Evolutionary conservation across 2,329 filamentous ascomycete species (phyloP).

Genomic region (Thielaviopsis punctulata): DNA sequence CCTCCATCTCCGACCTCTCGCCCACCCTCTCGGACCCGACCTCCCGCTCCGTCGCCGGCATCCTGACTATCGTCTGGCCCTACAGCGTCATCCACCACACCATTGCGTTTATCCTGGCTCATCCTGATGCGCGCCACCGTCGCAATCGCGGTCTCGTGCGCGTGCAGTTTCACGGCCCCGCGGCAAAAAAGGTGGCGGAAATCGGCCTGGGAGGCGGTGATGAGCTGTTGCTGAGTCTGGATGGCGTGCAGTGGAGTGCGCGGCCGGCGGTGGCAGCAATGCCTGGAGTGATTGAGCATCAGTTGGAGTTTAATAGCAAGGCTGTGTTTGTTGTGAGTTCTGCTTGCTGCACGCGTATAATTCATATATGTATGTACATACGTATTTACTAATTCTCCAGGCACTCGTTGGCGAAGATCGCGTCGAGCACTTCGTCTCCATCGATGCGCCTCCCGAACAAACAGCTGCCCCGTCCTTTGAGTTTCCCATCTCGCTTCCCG

Average conservation of each 20-base stretch:
- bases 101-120: conserved; percentile 65
- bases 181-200: conserved; percentile 51
- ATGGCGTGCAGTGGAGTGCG: conserved; percentile 48
- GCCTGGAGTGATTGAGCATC: conserved; percentile 39
- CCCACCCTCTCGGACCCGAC: conserved; percentile 28
- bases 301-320: conserved; percentile 35
- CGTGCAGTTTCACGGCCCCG: conserved; percentile 52
- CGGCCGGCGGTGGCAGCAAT: conserved; percentile 30
- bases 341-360: background rate
- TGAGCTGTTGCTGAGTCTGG: conserved; percentile 49
- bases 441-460: conserved; percentile 24
- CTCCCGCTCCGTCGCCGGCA: conserved; percentile 41
- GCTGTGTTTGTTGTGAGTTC: conserved; percentile 28
- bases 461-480: conserved; percentile 14
- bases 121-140: conserved; percentile 68
- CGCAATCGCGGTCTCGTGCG: conserved; percentile 64
- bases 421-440: conserved; percentile 28
- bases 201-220: conserved; percentile 64
- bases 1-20: conserved; percentile 37
- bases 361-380: background rate
- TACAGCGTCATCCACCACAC: conserved; percentile 63
- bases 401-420: conserved; percentile 7
- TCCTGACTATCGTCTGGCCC: conserved; percentile 79
- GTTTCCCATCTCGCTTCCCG: conserved; percentile 9
- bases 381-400: background rate